Evolutionary conservation across 2,329 filamentous ascomycete species (phyloP).

Genomic region (Penicillium frequentans): DNA sequence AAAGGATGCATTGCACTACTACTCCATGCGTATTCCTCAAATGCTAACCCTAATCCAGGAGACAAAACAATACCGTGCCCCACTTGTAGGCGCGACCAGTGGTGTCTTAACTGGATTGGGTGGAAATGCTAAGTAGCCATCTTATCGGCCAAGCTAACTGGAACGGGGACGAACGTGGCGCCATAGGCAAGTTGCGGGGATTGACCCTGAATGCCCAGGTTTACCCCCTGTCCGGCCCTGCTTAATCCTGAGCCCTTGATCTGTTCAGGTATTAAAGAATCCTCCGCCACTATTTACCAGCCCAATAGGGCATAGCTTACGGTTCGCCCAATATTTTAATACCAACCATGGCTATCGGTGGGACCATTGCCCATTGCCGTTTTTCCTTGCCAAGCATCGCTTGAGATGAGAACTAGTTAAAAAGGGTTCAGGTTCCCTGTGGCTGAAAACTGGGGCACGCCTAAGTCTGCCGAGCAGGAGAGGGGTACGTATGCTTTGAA

Average conservation of each 20-base stretch:
- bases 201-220: neutral
- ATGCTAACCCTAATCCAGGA: neutral
- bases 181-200: neutral
- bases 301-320: neutral
- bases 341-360: neutral
- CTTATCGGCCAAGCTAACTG: neutral
- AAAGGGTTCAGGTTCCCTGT: neutral
- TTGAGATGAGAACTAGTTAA: neutral
- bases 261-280: neutral
- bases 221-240: neutral
- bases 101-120: neutral
- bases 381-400: neutral
- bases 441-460: neutral
- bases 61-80: neutral
- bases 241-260: neutral
- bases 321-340: neutral
- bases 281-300: neutral
- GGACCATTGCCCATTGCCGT: neutral
- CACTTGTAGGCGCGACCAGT: neutral
- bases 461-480: neutral
- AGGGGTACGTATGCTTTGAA: neutral
- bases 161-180: neutral
- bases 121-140: neutral
- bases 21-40: neutral
- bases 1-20: neutral